A percentile compares a stretch with the other conserved stretches of the same genome.
phyloP scores from a whole-genome alignment of 176 grass and related monocot genomes.

The Oryza nivara region DNA sequence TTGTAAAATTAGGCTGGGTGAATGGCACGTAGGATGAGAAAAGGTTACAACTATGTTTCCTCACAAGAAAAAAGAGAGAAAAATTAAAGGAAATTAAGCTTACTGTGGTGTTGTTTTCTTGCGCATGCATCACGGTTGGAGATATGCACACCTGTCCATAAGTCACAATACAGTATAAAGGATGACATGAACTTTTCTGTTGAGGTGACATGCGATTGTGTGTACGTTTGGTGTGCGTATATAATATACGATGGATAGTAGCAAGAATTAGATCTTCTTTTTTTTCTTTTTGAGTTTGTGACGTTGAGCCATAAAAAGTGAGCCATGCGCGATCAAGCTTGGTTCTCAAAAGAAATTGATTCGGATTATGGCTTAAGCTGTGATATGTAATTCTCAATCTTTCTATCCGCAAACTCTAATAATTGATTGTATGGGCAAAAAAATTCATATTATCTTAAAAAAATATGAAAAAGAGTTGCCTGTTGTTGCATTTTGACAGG shows the following conservation, averaged over 20 bases:
- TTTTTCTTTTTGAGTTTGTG: too few species aligned
- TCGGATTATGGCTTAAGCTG: too few species aligned
- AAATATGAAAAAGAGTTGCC: too few species aligned
- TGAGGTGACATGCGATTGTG: background rate
- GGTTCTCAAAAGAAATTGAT: too few species aligned
- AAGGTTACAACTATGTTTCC: background rate
- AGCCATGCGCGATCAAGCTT: too few species aligned
- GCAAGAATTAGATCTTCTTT: too few species aligned
- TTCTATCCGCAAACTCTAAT: too few species aligned
- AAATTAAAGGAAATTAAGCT: background rate
- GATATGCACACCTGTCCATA: background rate
- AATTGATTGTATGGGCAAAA: too few species aligned
- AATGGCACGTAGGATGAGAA: background rate
- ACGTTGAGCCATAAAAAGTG: too few species aligned
- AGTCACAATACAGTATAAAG: background rate
- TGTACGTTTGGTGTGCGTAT: background rate
- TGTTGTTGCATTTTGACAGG: background rate
- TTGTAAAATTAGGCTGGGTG: background rate
- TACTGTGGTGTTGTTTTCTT: background rate
- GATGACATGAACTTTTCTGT: background rate
- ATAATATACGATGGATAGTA: background rate
- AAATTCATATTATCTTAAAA: too few species aligned
- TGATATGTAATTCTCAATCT: too few species aligned
- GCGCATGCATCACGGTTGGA: background rate
- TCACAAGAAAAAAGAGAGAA: background rate